Percentiles rank a stretch among this genome's conserved stretches.
These are phyloP conservation scores for Synchytrium microbalum DNA, from an alignment of 371 early-diverging fungal genomes.

Conservation along the genomic window DNA sequence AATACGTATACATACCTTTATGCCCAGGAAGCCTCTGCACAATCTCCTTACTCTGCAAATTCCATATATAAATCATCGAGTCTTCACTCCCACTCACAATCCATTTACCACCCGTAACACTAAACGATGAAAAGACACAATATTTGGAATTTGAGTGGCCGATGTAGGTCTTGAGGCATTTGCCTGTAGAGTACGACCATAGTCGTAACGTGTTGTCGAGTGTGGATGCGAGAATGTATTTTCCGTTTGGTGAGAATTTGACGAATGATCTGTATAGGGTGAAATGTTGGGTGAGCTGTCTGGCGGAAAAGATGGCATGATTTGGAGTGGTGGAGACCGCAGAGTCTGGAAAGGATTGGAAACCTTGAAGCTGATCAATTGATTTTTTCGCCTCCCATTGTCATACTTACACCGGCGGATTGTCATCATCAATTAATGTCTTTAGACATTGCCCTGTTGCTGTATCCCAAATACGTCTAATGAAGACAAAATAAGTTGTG, in stretches of 20 bases:
- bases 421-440: slow-evolving; percentile 86
- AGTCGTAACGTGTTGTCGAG: slow-evolving; percentile 87
- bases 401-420: slow-evolving; percentile 75
- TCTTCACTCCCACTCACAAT: slow-evolving; percentile 95
- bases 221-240: slow-evolving; percentile 91
- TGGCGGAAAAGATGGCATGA: neutral
- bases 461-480: slow-evolving; percentile 79
- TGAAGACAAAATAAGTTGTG: slow-evolving; percentile 3
- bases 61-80: slow-evolving; percentile 87
- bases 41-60: slow-evolving; percentile 87
- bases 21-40: slow-evolving; percentile 91
- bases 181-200: slow-evolving; percentile 89
- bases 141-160: slow-evolving; percentile 88
- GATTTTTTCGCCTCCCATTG: neutral
- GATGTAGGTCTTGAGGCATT: slow-evolving; percentile 86
- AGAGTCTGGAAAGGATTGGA: too few relatives aligned
- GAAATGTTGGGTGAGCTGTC: neutral
- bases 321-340: too few relatives aligned
- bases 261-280: slow-evolving; percentile 68
- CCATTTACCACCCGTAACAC: slow-evolving; percentile 90
- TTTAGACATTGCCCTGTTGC: slow-evolving; percentile 89
- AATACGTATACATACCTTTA: slow-evolving; percentile 47
- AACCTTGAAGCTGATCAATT: neutral
- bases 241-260: slow-evolving; percentile 96
- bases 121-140: slow-evolving; percentile 87